phyloP scores from a whole-genome alignment of 495 filamentous ascomycete species.

The Talaromyces wortmannii region DNA sequence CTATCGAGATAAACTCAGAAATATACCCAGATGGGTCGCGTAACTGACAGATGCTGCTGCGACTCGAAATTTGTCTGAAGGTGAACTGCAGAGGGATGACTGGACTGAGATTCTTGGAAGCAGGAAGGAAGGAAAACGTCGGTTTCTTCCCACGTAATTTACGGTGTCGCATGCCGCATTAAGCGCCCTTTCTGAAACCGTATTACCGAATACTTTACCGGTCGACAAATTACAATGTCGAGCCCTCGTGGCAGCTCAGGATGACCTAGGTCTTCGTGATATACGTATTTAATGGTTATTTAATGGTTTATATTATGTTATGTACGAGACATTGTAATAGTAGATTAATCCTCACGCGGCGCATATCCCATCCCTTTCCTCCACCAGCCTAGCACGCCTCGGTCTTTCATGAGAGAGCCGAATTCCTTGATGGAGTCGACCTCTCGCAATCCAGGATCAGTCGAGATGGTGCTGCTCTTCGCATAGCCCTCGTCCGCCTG shows the following conservation, averaged over 20 bases:
- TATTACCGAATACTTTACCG: not conserved
- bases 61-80: not conserved
- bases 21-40: too few relatives aligned
- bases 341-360: not conserved
- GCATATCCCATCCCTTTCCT: conserved; percentile 41
- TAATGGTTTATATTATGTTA: too few relatives aligned
- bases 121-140: not conserved
- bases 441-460: conserved; percentile 19
- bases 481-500: conserved; percentile 11
- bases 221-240: too few relatives aligned
- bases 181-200: not conserved
- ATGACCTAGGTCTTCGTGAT: too few relatives aligned
- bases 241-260: too few relatives aligned
- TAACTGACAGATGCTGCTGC: too few relatives aligned
- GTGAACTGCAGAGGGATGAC: not conserved
- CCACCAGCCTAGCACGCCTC: conserved; percentile 42
- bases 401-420: conserved; percentile 29
- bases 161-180: not conserved
- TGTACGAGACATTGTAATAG: too few relatives aligned
- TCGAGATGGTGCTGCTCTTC: not conserved
- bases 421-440: conserved; percentile 42
- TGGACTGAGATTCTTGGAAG: too few relatives aligned
- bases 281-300: too few relatives aligned
- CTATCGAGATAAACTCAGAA: too few relatives aligned
- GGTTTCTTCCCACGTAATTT: not conserved